Base-by-base conservation (phyloP, 495 filamentous ascomycete genomes). In the Choiromyces venosus region DNA sequence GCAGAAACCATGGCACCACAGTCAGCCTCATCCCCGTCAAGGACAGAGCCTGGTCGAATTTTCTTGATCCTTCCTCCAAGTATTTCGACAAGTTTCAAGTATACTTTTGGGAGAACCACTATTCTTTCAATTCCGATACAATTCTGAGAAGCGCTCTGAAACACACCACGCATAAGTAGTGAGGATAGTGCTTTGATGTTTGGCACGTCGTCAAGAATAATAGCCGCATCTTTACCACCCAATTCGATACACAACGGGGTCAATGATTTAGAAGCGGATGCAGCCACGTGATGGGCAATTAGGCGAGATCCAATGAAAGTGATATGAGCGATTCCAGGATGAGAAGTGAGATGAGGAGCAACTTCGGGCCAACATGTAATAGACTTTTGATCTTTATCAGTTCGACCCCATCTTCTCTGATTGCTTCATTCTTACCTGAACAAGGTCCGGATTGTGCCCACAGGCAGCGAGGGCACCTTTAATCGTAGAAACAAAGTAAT, bases 141-240 rank as follows among this genome's bases (percentile, higher is more conserved):
- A 83, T 99, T 99, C 81, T 99, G 95, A 1, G 95, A 95, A n/a
- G 94, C 89, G 71, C 93, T 92, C 82, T 97, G 94, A 85, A 98
- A 99, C 40, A 91, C 91, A 61, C 94, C 95, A 68, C 96, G 89
- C 84, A 98, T 88, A 74, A 98, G 87, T 73, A 93, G 90, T 38
- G 92, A 91, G 37, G 88, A 88, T 67, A 97, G 88, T 46, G 88
- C 85, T 0, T 87, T 79, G 19, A 97, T 83, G 37, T 83, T 85
- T 37, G 81, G 74, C 25, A 91, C 84, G 64, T 93, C 90, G 78
- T 97, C 92, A 46, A 99, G 90, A 36, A 99, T 83, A 40, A 99
- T 90, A n/a, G 91, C 89, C 18, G 96, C 92, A 82, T 99, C 95
- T 83, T 99, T 99, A 66, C 95, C 95, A 71, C 95, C 95, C 4